These are phyloP conservation scores for Tylopilus rubrobrunneus DNA, from an alignment of 768 basidiomycete species.

Conservation along the genomic window DNA sequence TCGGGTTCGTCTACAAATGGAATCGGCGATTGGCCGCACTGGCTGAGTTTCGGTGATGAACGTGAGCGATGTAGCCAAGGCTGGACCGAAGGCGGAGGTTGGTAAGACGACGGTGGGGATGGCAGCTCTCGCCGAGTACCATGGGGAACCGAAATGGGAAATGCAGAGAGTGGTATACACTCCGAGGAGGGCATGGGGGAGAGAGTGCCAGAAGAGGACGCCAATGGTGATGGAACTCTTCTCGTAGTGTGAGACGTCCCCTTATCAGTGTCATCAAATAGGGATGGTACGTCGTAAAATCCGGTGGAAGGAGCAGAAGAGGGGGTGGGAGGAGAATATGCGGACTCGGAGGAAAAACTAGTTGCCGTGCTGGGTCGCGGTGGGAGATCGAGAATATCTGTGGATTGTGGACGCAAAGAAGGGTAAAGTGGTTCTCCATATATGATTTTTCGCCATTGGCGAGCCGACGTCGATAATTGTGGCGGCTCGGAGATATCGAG, in stretches of 20 bases:
- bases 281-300: slow-evolving; percentile 18
- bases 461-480: slow-evolving; percentile 31
- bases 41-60: slow-evolving; percentile 35
- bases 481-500: slow-evolving; percentile 28
- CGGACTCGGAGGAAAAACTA: slow-evolving; percentile 50
- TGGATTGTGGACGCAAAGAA: slow-evolving; percentile 32
- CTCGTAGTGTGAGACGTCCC: slow-evolving; percentile 6
- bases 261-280: slow-evolving; percentile 24
- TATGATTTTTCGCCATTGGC: slow-evolving; percentile 41
- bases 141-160: slow-evolving; percentile 17
- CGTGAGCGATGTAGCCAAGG: slow-evolving; percentile 32
- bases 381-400: slow-evolving; percentile 18
- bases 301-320: slow-evolving; percentile 40
- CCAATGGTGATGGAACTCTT: slow-evolving; percentile 14
- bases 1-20: slow-evolving; percentile 17
- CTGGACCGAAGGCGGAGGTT: slow-evolving; percentile 29
- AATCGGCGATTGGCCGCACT: slow-evolving; percentile 10
- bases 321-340: slow-evolving; percentile 38
- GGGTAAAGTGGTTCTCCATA: slow-evolving; percentile 42
- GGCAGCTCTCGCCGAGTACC: slow-evolving; percentile 26
- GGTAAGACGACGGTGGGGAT: slow-evolving; percentile 28
- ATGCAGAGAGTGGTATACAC: slow-evolving; percentile 22
- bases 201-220: slow-evolving; percentile 21
- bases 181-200: slow-evolving; percentile 31
- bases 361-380: slow-evolving; percentile 26